These are phyloP conservation scores for Fonsecaea erecta DNA, from an alignment of 2,329 filamentous ascomycete genomes.

Conservation along the genomic window DNA sequence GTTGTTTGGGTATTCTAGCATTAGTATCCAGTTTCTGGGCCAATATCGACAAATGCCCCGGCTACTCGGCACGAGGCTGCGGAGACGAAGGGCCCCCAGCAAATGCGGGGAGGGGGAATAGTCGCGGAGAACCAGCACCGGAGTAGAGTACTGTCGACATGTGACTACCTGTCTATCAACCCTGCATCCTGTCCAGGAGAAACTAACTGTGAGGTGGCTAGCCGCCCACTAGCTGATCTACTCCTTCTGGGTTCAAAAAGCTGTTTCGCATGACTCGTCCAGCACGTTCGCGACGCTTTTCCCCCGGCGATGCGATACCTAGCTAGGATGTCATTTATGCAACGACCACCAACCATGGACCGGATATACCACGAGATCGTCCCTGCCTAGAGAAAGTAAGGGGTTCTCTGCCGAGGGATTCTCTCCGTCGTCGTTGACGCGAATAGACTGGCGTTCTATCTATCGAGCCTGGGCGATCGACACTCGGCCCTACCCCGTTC, in stretches of 20 bases:
- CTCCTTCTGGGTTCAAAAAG: too few species aligned
- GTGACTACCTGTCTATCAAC: background rate
- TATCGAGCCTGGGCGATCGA: background rate
- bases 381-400: background rate
- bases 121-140: background rate
- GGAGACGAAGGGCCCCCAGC: background rate
- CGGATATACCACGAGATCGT: background rate
- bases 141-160: too few species aligned
- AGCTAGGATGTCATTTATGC: background rate
- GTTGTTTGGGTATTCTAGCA: background rate
- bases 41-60: background rate
- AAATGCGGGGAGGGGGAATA: background rate
- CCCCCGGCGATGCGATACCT: too few species aligned
- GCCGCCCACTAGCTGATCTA: too few species aligned
- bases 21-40: background rate
- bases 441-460: background rate
- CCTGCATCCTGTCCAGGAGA: background rate
- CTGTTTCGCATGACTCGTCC: too few species aligned
- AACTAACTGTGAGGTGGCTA: too few species aligned
- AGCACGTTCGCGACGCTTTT: too few species aligned
- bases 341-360: background rate
- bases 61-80: conserved; percentile 1
- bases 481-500: background rate
- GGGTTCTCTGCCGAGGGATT: conserved; percentile 4
- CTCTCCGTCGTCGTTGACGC: background rate